A percentile compares a stretch with the other conserved stretches of the same genome.
phyloP scores from a whole-genome alignment of 2,329 filamentous ascomycete genomes.

The Aulographum hederae region DNA sequence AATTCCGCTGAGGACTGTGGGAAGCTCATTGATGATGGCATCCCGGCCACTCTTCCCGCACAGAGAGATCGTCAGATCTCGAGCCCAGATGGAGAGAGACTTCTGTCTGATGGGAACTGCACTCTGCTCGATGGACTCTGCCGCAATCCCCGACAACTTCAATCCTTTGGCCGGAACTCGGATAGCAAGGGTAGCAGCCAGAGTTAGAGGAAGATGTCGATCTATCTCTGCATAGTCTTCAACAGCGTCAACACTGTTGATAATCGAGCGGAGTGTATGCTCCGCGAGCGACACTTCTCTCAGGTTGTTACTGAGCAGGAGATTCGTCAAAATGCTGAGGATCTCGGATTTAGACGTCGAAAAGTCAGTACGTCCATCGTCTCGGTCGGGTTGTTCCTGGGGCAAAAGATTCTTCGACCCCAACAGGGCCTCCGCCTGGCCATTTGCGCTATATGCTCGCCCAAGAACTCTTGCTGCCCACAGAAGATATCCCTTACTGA shows the following conservation, averaged over 20 bases:
- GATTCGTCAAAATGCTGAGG: too few species aligned
- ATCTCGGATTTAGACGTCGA: too few species aligned
- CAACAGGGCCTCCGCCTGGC: too few species aligned
- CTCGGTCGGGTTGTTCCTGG: too few species aligned
- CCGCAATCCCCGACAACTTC: neutral
- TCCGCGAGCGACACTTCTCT: slow-evolving; percentile 26
- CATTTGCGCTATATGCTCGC: slow-evolving; percentile 50
- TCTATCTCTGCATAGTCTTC: neutral
- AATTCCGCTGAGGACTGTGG: slow-evolving; percentile 45
- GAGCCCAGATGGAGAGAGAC: slow-evolving; percentile 34
- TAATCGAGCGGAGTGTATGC: slow-evolving; percentile 11
- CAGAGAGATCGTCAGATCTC: slow-evolving; percentile 41
- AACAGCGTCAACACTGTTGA: neutral
- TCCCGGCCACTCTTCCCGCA: slow-evolving; percentile 39
- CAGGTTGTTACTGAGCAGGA: slow-evolving; percentile 8
- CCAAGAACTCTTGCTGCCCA: slow-evolving; percentile 82
- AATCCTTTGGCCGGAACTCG: neutral
- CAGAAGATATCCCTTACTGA: slow-evolving; percentile 51
- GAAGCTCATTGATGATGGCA: slow-evolving; percentile 50
- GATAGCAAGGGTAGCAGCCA: too few species aligned
- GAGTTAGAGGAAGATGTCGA: too few species aligned
- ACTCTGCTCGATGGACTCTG: neutral
- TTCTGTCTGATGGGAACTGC: too few species aligned
- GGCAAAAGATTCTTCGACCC: too few species aligned
- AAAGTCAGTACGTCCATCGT: too few species aligned